Evolutionary conservation across 2,329 filamentous ascomycete genomes (phyloP), one percentile per base, ranked within the genome.

Genomic region (Fusarium globosum): DNA sequence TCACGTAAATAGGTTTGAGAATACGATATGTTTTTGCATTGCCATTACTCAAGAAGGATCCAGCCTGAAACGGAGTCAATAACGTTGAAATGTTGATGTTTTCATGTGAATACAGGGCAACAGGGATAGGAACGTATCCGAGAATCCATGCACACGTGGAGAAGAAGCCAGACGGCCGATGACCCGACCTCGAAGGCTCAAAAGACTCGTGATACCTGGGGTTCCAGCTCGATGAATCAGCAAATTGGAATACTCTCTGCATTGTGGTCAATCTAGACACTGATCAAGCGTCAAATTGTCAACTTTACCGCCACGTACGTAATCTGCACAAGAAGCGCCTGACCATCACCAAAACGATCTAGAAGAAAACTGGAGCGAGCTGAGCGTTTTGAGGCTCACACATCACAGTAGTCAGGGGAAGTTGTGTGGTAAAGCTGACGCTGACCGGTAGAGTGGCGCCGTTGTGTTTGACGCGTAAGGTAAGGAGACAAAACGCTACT

Each of bases 361-460:
- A 41, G 45, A 64, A 56, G 51, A 65, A 69, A 69, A 74, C 30
- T 72, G 51, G 68, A 66, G 63, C 45, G 39, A 72, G 71, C 67
- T 62, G 71, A 72, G 39, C 33, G 57, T 59, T 58, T 68, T 64
- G 68, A 74, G 68, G 68, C 68, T 57, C 58, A 38, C 26, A 28
- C 26, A 7, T 28, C 26, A 28, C 26, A 62, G 46, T 59, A 73
- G 58, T 74, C 57, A 72, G 72, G 72, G 67, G 71, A 56, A 67
- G 55, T 42, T 55, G 30, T 18, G 5, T 14, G 16, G n/a, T 36
- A 52, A 4, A 52, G 41, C 41, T 41, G 30, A 68, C 28, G 33
- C 38, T 45, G 49, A 61, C 43, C 30, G 16, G 35, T 55, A 33
- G 39, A 55, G 48, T 73, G 69, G 70, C 52, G 55, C 52, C 38